phyloP scores from a whole-genome alignment of 1,139 yeast species.

The Blastobotrys capitulatus region DNA sequence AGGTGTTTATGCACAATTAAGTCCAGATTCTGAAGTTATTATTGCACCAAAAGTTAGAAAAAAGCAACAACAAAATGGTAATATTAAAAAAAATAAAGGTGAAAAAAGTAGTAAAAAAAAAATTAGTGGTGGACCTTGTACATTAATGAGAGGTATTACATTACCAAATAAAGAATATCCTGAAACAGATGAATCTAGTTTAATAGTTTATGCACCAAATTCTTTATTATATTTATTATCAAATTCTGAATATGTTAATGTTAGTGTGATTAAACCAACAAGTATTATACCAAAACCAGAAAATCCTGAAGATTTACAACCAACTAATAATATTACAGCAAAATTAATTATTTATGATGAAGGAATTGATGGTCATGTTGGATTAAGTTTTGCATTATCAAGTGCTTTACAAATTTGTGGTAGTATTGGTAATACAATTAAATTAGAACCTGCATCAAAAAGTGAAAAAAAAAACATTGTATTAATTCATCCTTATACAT shows the following conservation, averaged over 20 bases:
- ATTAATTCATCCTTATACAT: slow-evolving; percentile 52
- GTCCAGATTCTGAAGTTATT: slow-evolving; percentile 71
- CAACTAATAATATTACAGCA: slow-evolving; percentile 49
- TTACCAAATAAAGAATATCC: slow-evolving; percentile 41
- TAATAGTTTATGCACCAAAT: slow-evolving; percentile 35
- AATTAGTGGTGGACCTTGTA: slow-evolving; percentile 31
- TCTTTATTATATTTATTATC: slow-evolving; percentile 35
- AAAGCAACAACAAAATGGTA: slow-evolving; percentile 20
- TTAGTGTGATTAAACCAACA: slow-evolving; percentile 43
- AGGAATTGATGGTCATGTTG: slow-evolving; percentile 45
- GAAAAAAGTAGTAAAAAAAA: slow-evolving; percentile 2
- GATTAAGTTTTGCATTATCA: slow-evolving; percentile 53
- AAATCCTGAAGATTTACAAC: slow-evolving; percentile 16
- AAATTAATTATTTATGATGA: slow-evolving; percentile 39
- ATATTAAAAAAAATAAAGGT: slow-evolving; percentile 13
- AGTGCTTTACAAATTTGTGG: slow-evolving; percentile 48
- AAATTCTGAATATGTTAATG: slow-evolving; percentile 47
- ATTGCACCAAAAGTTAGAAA: slow-evolving; percentile 71
- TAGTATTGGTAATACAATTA: slow-evolving; percentile 49
- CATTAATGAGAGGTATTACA: slow-evolving; percentile 51
- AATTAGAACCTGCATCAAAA: slow-evolving; percentile 43
- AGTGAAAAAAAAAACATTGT: slow-evolving; percentile 26
- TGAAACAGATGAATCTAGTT: slow-evolving; percentile 7
- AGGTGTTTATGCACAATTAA: slow-evolving; percentile 48
- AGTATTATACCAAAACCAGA: slow-evolving; percentile 11